Conservation (phyloP, 108 stramenopile genomes). For the Pseudonitzschia pungens region DNA sequence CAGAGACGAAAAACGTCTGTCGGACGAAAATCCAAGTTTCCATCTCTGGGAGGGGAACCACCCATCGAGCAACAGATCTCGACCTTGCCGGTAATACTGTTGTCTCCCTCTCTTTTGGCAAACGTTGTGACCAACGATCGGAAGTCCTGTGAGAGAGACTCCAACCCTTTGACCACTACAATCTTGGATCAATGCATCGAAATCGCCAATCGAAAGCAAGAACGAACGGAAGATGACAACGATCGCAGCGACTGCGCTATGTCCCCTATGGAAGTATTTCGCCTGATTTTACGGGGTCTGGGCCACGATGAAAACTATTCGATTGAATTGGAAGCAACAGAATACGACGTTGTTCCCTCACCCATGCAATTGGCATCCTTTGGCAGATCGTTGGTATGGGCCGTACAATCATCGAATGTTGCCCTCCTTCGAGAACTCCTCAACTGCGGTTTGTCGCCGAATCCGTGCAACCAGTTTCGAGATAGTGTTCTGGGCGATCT, state of each 20-base stretch:
- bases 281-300: neutral
- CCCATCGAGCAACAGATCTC: constrained; percentile 8
- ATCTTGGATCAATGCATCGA: neutral
- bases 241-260: no score
- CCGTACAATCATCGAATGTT: constrained; percentile 69
- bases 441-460: constrained; percentile 64
- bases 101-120: constrained; percentile 10
- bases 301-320: constrained; percentile 11
- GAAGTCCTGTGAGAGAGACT: neutral
- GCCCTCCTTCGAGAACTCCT: constrained; percentile 49
- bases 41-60: neutral
- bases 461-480: constrained; percentile 89
- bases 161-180: neutral
- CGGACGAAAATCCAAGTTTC: neutral
- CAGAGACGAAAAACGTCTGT: neutral
- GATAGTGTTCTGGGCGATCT: constrained; percentile 74
- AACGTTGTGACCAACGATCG: neutral
- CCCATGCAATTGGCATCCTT: constrained; percentile 78
- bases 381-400: constrained; percentile 71
- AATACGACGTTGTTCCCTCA: constrained; percentile 73
- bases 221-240: no score
- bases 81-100: neutral
- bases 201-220: neutral
- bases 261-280: neutral
- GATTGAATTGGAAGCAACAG: constrained; percentile 35